Evolutionary conservation across 805 yeast species (phyloP).

Genomic region (Nakazawaea ambrosiae): DNA sequence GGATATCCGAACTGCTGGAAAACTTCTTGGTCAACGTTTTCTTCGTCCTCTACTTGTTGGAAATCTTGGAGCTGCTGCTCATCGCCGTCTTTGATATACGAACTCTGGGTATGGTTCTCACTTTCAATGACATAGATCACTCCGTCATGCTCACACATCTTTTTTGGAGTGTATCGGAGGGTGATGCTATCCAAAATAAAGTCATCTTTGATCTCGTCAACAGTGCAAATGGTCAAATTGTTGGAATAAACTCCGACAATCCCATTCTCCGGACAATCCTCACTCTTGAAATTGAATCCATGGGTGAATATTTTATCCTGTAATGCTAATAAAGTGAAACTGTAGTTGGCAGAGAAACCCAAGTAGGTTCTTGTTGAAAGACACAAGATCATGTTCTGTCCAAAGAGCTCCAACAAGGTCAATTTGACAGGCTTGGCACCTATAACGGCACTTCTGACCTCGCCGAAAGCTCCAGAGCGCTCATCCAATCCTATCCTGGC

Average conservation of each 20-base stretch:
- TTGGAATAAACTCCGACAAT: slow-evolving; percentile 53
- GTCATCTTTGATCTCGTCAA: slow-evolving; percentile 32
- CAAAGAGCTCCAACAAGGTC: slow-evolving; percentile 25
- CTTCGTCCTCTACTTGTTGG: slow-evolving; percentile 21
- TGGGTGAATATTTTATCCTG: slow-evolving; percentile 32
- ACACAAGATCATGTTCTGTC: slow-evolving; percentile 35
- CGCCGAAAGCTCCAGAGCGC: slow-evolving; percentile 52
- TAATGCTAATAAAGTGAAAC: slow-evolving; percentile 41
- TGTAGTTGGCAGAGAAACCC: slow-evolving; percentile 31
- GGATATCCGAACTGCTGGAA: slow-evolving; percentile 41
- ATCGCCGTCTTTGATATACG: slow-evolving; percentile 18
- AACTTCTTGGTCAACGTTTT: slow-evolving; percentile 24
- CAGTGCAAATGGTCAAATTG: slow-evolving; percentile 46
- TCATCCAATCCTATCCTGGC: slow-evolving; percentile 53
- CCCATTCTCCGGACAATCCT: slow-evolving; percentile 53
- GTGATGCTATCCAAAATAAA: slow-evolving; percentile 30
- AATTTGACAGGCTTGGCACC: slow-evolving; percentile 63
- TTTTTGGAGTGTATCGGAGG: slow-evolving; percentile 46
- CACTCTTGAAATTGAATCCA: slow-evolving; percentile 53
- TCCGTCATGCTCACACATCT: slow-evolving; percentile 23
- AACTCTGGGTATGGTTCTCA: slow-evolving; percentile 31
- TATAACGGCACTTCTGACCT: slow-evolving; percentile 61
- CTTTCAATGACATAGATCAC: slow-evolving; percentile 37
- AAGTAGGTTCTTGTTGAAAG: slow-evolving; percentile 52
- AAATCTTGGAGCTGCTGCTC: slow-evolving; percentile 14